Evolutionary conservation across 768 basidiomycete genomes (phyloP), one percentile per base, ranked within the genome.

Genomic region (Artomyces pyxidatus): DNA sequence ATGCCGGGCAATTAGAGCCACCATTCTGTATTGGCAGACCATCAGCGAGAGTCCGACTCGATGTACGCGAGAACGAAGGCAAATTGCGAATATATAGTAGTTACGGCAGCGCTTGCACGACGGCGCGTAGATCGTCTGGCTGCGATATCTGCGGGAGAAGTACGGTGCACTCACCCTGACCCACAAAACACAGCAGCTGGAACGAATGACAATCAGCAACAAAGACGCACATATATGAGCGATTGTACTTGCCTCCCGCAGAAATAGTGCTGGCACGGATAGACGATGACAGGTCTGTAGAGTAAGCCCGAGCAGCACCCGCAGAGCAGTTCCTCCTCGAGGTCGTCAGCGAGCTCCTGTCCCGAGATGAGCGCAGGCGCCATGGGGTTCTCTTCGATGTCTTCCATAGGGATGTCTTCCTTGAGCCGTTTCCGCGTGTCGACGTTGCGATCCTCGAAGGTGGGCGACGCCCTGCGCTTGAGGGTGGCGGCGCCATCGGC

Each of bases 181-280:
- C 89, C 89, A 92, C 45, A 90, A 76, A 1, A 78, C 71, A 61
- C 84, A 85, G 63, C 88, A 91, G 61, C 88, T 91, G 53, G 11
- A 39, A 26, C 29, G 16, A 47, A 59, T 25, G 1, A 37, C n/a
- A 19, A 29, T 52, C 23, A 54, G 45, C 29, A 12, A 9, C 27
- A 28, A 7, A 11, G 37, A 16, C 47, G 16, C 37, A 22, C 25
- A 17, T n/a, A 4, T 19, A 26, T 25, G 23, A 37, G 44, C 38
- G 38, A 51, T 48, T 38, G 42, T 42, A 57, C 68, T 50, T 65
- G 88, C 87, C 88, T 89, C 65, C 89, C 89, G 59, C 89, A 92
- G 62, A 90, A 91, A 73, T 86, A 89, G 71, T 92, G 89, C 58
- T 90, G 86, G 63, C 89, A 92, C 26, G 89, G 89, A 29, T 76